Evolutionary conservation across 345 rosid genomes (phyloP), one percentile per base, ranked within the genome.

Genomic region (Moringa oleifera): DNA sequence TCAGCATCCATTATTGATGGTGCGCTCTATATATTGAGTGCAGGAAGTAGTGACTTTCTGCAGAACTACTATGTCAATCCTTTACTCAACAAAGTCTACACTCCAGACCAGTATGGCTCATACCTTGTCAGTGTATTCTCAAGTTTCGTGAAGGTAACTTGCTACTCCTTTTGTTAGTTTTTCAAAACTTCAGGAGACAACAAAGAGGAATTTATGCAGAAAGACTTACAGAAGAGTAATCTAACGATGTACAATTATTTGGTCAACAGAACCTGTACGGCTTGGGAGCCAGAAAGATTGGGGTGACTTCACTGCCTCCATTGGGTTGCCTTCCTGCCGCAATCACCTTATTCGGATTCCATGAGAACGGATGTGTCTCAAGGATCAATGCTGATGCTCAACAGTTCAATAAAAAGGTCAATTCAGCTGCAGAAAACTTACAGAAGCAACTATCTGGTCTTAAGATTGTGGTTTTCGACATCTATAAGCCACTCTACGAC

Each of bases 261-360:
- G 23, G 31, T 24, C 7, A 41, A 64, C 81, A 93, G 97, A 75
- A 64, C 31, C 28, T 85, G 58, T 80, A 94, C 46, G 86, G 70
- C 0, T 55, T 76, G 62, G 99, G 99, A 36, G 97, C 79, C 7
- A 88, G 95, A 71, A 90, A 80, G 80, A 71, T 94, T 24, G 97
- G 97, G 41, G 97, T 82, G 59, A 94, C 97, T 45, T 88, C 95
- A 24, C 96, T 94, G 12, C 89, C 93, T 51, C 99, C 99, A 22
- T 50, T 86, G 56, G 97, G 99, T 21, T 94, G 99, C 74, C 76
- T 94, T 60, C 99, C 99, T 7, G 74, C 71, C 12, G 96, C 96
- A 31, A 74, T 86, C 57, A 88, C 97, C 51, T 25, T 94, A 23
- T 88, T 94, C 20, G 93, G 89, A 3, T 73, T 6, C 64, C 90